phyloP scores from a whole-genome alignment of 2,329 filamentous ascomycete genomes.

The Exophiala mesophila region DNA sequence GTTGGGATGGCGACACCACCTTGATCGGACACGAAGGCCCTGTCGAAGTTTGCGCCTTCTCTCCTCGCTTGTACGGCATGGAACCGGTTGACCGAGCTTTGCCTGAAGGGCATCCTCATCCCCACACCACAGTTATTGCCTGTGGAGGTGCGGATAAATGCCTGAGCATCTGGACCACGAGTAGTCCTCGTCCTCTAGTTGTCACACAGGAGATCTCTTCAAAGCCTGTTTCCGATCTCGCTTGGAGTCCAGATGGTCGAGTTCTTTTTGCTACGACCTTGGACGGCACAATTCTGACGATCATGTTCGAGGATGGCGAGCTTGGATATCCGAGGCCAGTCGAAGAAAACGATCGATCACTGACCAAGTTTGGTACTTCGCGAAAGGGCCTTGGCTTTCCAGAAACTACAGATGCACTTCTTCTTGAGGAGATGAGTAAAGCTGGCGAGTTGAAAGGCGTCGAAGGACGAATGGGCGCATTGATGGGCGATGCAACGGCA shows the following conservation, averaged over 20 bases:
- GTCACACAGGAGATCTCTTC: conserved; percentile 82
- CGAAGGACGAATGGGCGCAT: conserved; percentile 93
- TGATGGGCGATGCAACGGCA: conserved; percentile 79
- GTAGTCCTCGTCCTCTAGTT: conserved; percentile 82
- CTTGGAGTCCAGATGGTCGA: conserved; percentile 89
- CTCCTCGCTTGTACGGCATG: conserved; percentile 79
- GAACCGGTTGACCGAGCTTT: conserved; percentile 55
- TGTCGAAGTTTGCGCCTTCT: conserved; percentile 96
- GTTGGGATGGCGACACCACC: conserved; percentile 96
- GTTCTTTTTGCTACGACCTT: conserved; percentile 80
- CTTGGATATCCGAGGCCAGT: conserved; percentile 80
- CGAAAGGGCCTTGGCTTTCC: conserved; percentile 84
- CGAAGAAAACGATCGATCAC: conserved; percentile 84
- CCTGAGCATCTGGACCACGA: conserved; percentile 95
- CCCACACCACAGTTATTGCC: conserved; percentile 83
- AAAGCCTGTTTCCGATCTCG: conserved; percentile 89
- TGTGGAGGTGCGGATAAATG: conserved; percentile 97
- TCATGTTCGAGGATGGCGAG: conserved; percentile 80
- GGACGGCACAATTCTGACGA: conserved; percentile 79
- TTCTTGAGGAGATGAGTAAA: conserved; percentile 86
- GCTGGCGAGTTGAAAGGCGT: conserved; percentile 83
- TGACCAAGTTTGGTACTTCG: conserved; percentile 88
- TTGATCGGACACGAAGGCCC: conserved; percentile 95
- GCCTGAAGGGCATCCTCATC: conserved; percentile 38
- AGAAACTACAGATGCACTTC: conserved; percentile 83